phyloP scores from a whole-genome alignment of 2,329 filamentous ascomycete species.

The Talaromyces sp. region DNA sequence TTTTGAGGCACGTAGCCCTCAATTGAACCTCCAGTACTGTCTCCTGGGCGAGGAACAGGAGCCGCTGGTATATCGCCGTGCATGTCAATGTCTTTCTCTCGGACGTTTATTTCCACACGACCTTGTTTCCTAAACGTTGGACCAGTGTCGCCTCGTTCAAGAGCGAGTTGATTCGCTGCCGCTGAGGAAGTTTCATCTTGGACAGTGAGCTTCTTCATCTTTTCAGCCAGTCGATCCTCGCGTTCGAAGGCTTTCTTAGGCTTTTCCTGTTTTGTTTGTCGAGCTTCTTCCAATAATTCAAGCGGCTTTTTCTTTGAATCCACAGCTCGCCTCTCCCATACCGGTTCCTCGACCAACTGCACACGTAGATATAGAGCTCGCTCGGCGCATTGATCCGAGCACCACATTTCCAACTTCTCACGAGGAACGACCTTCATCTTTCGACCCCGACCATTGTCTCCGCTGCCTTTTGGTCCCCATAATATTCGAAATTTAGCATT shows the following conservation, averaged over 20 bases:
- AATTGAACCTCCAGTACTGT: conserved; percentile 39
- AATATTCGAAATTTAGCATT: conserved; percentile 68
- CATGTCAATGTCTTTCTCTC: conserved; percentile 27
- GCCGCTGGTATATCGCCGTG: conserved; percentile 22
- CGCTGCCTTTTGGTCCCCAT: conserved; percentile 51
- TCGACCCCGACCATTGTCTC: conserved; percentile 47
- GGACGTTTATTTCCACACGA: conserved; percentile 33
- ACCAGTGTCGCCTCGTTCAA: conserved; percentile 36
- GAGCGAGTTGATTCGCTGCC: conserved; percentile 29
- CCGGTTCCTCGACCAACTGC: conserved; percentile 79
- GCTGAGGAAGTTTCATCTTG: conserved; percentile 20
- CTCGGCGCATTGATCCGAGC: conserved; percentile 72
- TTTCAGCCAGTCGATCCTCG: conserved; percentile 20
- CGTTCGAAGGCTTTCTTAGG: conserved; percentile 18
- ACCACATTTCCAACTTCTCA: conserved; percentile 80
- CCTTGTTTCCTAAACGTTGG: conserved; percentile 25
- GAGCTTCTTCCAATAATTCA: conserved; percentile 63
- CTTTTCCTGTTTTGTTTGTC: conserved; percentile 24
- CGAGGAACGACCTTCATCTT: conserved; percentile 64
- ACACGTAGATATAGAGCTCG: conserved; percentile 82
- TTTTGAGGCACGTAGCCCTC: conserved; percentile 40
- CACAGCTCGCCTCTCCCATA: conserved; percentile 70
- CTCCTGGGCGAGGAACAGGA: conserved; percentile 34
- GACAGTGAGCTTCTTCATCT: conserved; percentile 28
- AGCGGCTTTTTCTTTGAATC: conserved; percentile 50